phyloP scores from a whole-genome alignment of 306 rosid species.

The Mimosa pudica region DNA sequence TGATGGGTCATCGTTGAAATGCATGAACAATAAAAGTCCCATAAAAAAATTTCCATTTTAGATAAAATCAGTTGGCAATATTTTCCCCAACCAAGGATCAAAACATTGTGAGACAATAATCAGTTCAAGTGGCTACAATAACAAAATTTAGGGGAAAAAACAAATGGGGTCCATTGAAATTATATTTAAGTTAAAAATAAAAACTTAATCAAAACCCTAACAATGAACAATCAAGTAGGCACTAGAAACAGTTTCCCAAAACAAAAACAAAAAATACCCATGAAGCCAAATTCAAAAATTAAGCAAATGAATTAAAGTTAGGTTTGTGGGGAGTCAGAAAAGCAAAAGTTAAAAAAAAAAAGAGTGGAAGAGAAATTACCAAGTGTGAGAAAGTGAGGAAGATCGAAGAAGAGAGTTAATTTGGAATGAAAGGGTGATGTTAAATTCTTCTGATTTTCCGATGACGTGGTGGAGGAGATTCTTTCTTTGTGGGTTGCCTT shows the following conservation, averaged over 20 bases:
- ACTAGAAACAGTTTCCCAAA: background rate
- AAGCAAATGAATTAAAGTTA: background rate
- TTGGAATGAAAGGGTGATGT: background rate
- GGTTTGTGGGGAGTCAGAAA: background rate
- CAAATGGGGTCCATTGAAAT: no score
- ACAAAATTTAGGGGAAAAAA: background rate
- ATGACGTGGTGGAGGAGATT: background rate
- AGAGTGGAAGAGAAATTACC: background rate
- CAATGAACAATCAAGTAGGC: background rate
- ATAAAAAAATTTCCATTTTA: background rate
- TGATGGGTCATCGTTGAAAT: background rate
- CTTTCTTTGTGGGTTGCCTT: background rate
- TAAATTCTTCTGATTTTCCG: background rate
- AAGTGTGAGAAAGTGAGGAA: background rate
- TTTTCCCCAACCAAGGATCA: conserved; percentile 5
- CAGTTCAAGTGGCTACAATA: background rate
- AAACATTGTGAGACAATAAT: background rate
- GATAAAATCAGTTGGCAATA: background rate
- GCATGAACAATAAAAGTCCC: background rate
- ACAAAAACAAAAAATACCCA: background rate
- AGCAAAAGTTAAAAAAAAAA: background rate
- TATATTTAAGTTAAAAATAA: background rate
- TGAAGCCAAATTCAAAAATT: background rate
- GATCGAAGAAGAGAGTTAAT: background rate
- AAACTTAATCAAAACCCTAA: conserved; percentile 12